Evolutionary conservation across 129 eudicot genomes (phyloP).

Genomic region (Apium graveolens): DNA sequence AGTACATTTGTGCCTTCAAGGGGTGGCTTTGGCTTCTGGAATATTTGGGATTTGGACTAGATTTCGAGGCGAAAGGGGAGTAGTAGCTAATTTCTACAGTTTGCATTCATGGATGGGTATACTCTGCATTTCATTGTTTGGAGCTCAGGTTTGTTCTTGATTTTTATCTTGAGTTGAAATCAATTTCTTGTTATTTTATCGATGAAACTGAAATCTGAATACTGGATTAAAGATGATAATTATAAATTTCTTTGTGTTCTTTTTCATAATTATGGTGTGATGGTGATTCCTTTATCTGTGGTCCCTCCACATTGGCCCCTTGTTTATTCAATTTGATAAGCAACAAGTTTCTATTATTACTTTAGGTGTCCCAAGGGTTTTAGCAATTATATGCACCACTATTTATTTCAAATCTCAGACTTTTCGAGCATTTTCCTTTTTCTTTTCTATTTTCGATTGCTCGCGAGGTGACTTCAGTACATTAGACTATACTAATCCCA

Average conservation of each 20-base stretch:
- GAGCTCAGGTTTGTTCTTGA: constrained; percentile 57
- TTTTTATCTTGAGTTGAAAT: not conserved
- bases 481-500: not conserved
- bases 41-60: constrained; percentile 93
- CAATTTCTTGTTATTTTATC: not conserved
- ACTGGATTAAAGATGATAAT: not conserved
- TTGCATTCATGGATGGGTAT: constrained; percentile 98
- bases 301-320: not conserved
- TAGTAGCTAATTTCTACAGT: constrained; percentile 78
- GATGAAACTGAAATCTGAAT: not conserved
- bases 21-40: constrained; percentile 78
- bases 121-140: constrained; percentile 60
- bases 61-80: constrained; percentile 64
- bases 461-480: not conserved
- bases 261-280: not conserved
- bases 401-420: not conserved
- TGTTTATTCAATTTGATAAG: not conserved
- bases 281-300: not conserved
- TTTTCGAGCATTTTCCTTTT: not conserved
- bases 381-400: not conserved
- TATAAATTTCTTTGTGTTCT: not conserved
- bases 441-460: not conserved
- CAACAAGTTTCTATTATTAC: not conserved
- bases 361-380: not conserved
- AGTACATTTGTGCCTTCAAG: constrained; percentile 86